phyloP scores from a whole-genome alignment of 1,139 yeast species.

The Torulaspora globosa region DNA sequence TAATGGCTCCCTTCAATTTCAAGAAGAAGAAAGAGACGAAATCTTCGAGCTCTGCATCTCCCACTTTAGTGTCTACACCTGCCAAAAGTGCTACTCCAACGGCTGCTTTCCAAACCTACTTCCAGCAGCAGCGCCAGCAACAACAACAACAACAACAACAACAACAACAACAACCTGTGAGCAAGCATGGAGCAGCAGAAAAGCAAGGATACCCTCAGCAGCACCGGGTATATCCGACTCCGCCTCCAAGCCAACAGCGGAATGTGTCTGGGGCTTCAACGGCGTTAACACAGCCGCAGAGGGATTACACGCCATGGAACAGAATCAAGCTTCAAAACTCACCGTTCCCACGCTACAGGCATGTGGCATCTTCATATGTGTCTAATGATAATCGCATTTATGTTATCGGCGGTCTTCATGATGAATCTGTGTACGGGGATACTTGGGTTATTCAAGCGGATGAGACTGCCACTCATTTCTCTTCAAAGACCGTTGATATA shows the following conservation, averaged over 20 bases:
- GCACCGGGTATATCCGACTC: conserved; percentile 28
- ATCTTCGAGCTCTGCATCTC: conserved; percentile 9
- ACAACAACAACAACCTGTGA: conserved; percentile 6
- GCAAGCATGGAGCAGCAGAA: neutral
- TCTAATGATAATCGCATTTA: conserved; percentile 81
- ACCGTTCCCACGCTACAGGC: conserved; percentile 94
- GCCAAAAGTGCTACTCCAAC: conserved; percentile 5
- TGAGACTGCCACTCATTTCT: conserved; percentile 40
- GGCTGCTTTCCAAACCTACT: conserved; percentile 9
- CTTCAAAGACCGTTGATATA: conserved; percentile 63
- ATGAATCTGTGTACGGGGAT: conserved; percentile 90
- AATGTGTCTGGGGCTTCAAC: conserved; percentile 34
- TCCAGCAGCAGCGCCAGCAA: conserved; percentile 10
- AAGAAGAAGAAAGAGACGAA: conserved; percentile 28
- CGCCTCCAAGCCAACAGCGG: conserved; percentile 30
- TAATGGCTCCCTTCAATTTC: conserved; percentile 36
- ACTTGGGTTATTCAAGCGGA: conserved; percentile 73
- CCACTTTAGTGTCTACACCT: conserved; percentile 11
- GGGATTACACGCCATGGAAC: conserved; percentile 60
- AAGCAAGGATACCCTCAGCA: conserved; percentile 9
- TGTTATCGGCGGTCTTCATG: conserved; percentile 93
- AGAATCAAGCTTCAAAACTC: conserved; percentile 65
- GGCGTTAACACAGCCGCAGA: conserved; percentile 20
- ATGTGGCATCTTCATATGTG: conserved; percentile 71
- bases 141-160: conserved; percentile 2